Evolutionary conservation across 2,329 filamentous ascomycete species (phyloP).

Genomic region (Tolypocladium ovalisporum): DNA sequence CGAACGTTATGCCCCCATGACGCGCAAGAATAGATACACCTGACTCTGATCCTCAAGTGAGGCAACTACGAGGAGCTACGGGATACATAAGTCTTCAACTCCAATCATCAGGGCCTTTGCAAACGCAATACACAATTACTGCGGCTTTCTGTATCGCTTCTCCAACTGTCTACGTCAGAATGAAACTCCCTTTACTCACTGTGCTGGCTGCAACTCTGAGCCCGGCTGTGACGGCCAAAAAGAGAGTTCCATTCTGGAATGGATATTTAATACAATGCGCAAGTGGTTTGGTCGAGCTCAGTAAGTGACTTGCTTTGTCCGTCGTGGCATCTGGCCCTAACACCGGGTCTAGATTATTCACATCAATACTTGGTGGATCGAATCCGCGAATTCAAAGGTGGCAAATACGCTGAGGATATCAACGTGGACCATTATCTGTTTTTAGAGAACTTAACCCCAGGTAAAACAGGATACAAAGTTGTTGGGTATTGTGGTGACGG

Average conservation of each 20-base stretch:
- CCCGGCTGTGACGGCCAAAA: background rate
- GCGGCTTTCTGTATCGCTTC: background rate
- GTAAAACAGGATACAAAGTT: background rate
- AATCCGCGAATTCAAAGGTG: background rate
- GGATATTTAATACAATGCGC: background rate
- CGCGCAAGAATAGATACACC: too few species aligned
- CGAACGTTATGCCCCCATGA: too few species aligned
- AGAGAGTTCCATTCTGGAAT: background rate
- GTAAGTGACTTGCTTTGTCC: background rate
- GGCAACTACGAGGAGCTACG: too few species aligned
- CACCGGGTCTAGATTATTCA: background rate
- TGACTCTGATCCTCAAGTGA: too few species aligned
- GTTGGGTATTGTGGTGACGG: background rate
- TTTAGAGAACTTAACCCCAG: background rate
- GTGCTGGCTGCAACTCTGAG: background rate
- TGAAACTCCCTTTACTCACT: background rate
- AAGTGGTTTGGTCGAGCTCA: background rate
- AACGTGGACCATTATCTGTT: background rate
- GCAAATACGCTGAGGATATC: background rate
- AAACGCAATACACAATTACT: too few species aligned
- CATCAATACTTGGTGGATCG: background rate
- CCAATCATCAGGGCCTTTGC: background rate
- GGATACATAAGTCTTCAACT: background rate
- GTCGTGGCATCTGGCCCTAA: background rate
- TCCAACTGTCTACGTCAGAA: background rate